Conservation (phyloP, 2,329 filamentous ascomycete species). For the Clonostachys chloroleuca region DNA sequence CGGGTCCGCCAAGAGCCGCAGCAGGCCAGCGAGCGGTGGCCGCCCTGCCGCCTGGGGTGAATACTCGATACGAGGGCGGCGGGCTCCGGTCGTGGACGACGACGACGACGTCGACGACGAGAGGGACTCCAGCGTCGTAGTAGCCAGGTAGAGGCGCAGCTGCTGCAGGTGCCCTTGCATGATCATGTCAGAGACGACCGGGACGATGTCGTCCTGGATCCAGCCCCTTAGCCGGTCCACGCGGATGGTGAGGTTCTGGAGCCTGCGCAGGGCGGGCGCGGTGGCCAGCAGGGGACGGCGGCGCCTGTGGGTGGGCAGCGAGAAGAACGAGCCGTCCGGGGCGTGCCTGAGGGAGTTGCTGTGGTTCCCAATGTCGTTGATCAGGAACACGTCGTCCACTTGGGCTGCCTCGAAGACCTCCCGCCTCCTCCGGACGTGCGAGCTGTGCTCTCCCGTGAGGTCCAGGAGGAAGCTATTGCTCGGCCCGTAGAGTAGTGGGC, state of each 20-base stretch:
- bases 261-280: slow-evolving; percentile 11
- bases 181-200: slow-evolving; percentile 21
- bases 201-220: slow-evolving; percentile 18
- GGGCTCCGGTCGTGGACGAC: too few relatives aligned
- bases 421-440: slow-evolving; percentile 16
- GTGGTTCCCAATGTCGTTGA: not conserved
- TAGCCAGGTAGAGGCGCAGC: slow-evolving; percentile 6
- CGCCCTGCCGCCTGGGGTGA: slow-evolving; percentile 2
- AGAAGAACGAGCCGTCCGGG: not conserved
- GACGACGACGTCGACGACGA: too few relatives aligned
- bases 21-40: slow-evolving; percentile 23
- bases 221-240: slow-evolving; percentile 22
- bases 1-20: slow-evolving; percentile 37
- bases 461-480: slow-evolving; percentile 22
- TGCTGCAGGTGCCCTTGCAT: slow-evolving; percentile 20
- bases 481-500: slow-evolving; percentile 20
- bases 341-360: not conserved
- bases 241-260: slow-evolving; percentile 17
- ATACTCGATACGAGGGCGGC: too few relatives aligned
- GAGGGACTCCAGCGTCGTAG: not conserved
- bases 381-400: not conserved
- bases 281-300: not conserved
- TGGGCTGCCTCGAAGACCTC: slow-evolving; percentile 1
- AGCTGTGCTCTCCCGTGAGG: slow-evolving; percentile 15
- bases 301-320: not conserved